Evolutionary conservation across 805 yeast species (phyloP).

Genomic region (Candida coleopterorum): DNA sequence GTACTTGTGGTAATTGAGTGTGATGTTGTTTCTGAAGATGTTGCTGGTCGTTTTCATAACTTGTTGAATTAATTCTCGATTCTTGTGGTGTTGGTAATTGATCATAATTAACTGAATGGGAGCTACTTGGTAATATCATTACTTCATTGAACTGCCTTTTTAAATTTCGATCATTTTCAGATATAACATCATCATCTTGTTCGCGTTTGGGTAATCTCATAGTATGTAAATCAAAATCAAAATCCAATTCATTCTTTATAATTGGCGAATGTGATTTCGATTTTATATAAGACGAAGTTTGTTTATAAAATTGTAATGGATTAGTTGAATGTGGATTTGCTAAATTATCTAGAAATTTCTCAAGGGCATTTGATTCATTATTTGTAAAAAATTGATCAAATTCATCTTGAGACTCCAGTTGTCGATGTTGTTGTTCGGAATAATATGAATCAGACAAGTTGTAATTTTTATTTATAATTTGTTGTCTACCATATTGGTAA

Average conservation of each 20-base stretch:
- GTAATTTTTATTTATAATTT: conserved; percentile 17
- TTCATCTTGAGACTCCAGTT: conserved; percentile 20
- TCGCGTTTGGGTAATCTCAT: conserved; percentile 18
- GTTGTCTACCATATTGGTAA: conserved; percentile 6
- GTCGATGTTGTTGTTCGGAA: conserved; percentile 13
- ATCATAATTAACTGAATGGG: background rate
- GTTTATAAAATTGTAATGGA: conserved; percentile 29
- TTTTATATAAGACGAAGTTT: too few relatives aligned
- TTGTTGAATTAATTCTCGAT: conserved; percentile 22
- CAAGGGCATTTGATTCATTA: conserved; percentile 36
- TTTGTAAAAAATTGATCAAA: conserved; percentile 33
- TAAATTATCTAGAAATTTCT: conserved; percentile 37
- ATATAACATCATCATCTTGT: background rate
- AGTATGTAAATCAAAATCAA: conserved; percentile 25
- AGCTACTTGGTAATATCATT: conserved; percentile 11
- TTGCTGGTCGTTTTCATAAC: background rate
- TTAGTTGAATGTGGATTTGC: conserved; percentile 23
- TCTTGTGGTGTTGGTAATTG: conserved; percentile 34
- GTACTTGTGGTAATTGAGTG: too few relatives aligned
- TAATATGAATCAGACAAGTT: too few relatives aligned
- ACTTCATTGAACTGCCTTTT: conserved; percentile 29
- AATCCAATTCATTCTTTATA: conserved; percentile 1
- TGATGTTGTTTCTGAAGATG: too few relatives aligned
- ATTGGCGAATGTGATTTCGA: background rate
- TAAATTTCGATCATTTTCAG: conserved; percentile 14